Evolutionary conservation across 345 rosid genomes (phyloP).

Genomic region (Salix purpurea): DNA sequence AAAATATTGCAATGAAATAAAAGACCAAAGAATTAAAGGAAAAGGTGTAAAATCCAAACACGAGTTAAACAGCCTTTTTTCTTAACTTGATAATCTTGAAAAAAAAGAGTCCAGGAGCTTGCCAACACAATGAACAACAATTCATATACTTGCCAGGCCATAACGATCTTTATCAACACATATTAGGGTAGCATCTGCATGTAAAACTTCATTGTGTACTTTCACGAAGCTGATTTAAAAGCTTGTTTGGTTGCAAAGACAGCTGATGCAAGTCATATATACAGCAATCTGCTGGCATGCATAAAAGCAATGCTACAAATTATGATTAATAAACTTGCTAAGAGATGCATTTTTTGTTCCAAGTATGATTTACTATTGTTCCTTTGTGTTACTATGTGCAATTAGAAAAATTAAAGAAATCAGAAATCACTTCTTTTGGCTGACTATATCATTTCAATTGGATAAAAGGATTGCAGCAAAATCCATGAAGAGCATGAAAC

Average conservation of each 20-base stretch:
- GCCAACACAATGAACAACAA: not conserved
- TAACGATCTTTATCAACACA: not conserved
- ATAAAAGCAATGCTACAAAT: not conserved
- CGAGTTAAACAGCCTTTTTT: not conserved
- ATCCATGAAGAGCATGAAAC: not conserved
- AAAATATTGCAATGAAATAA: not conserved
- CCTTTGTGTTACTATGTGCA: not conserved
- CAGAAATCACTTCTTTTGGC: not conserved
- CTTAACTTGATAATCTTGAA: not conserved
- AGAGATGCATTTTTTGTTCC: not conserved
- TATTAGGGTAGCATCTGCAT: constrained; percentile 5
- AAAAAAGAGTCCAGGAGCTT: not conserved
- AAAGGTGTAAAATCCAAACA: not conserved
- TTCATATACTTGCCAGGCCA: not conserved
- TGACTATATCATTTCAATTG: not conserved
- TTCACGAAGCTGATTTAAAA: not conserved
- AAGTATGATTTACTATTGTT: not conserved
- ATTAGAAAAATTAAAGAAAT: not conserved
- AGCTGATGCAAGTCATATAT: not conserved
- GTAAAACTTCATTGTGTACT: not conserved
- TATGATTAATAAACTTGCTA: not conserved
- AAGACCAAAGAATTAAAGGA: not conserved
- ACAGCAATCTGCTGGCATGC: not conserved
- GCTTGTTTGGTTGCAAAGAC: not conserved
- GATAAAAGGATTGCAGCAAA: not conserved